Percentiles rank a stretch among this genome's conserved stretches.
Evolutionary conservation across 2,329 filamentous ascomycete genomes (phyloP).

Genomic region (Aureobasidium pullulans): DNA sequence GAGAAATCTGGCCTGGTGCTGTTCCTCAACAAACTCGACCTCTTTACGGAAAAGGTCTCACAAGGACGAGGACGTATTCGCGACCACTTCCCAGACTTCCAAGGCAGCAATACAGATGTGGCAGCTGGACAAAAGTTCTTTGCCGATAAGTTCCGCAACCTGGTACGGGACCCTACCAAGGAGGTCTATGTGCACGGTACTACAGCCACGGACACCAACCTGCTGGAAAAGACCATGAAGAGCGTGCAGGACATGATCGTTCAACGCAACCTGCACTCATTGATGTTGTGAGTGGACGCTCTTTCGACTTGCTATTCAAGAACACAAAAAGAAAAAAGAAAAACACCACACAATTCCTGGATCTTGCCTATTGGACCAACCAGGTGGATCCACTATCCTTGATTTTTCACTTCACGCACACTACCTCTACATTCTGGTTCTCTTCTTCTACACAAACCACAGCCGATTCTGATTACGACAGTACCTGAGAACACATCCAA

Average conservation of each 20-base stretch:
- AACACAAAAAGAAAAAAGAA: neutral
- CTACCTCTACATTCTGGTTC: neutral
- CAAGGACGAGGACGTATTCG: slow-evolving; percentile 40
- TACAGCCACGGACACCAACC: slow-evolving; percentile 45
- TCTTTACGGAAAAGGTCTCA: slow-evolving; percentile 45
- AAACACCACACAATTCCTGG: neutral
- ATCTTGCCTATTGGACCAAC: neutral
- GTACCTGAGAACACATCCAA: neutral
- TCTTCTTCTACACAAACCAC: neutral
- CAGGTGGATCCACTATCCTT: neutral
- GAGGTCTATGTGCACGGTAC: slow-evolving; percentile 47
- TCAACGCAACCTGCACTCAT: slow-evolving; percentile 43
- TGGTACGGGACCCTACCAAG: slow-evolving; percentile 43
- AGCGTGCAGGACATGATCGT: slow-evolving; percentile 49
- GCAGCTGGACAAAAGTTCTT: slow-evolving; percentile 44
- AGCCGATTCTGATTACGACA: slow-evolving; percentile 8
- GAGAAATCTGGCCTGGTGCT: slow-evolving; percentile 66
- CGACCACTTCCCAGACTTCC: slow-evolving; percentile 44
- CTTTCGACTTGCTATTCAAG: neutral
- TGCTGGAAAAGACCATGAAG: slow-evolving; percentile 46
- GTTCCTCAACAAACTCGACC: slow-evolving; percentile 69
- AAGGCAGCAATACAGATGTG: slow-evolving; percentile 36
- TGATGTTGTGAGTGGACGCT: slow-evolving; percentile 34
- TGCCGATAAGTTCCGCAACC: slow-evolving; percentile 43
- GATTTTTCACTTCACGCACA: slow-evolving; percentile 2